phyloP scores from a whole-genome alignment of 495 filamentous ascomycete species.

The Podospora bellae-mahoneyi region DNA sequence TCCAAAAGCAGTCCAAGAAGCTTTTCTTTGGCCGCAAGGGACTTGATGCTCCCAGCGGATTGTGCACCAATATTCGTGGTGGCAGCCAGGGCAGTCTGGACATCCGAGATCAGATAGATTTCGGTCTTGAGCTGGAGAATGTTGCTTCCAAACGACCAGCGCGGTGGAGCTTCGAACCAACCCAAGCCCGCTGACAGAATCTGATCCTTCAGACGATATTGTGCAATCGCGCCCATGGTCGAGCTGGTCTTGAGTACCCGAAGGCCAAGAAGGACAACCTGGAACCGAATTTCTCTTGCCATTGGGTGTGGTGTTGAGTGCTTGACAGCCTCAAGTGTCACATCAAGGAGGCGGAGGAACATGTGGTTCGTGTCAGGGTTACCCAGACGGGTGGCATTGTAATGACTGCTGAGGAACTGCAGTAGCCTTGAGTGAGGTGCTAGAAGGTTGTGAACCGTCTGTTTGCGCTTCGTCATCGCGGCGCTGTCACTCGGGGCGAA shows the following conservation, averaged over 20 bases:
- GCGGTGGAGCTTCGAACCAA: constrained; percentile 81
- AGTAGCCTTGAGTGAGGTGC: constrained; percentile 81
- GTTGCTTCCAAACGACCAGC: constrained; percentile 96
- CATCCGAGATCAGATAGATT: constrained; percentile 73
- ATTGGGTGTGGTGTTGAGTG: constrained; percentile 74
- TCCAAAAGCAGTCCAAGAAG: constrained; percentile 74
- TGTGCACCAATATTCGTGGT: constrained; percentile 56
- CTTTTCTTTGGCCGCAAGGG: constrained; percentile 72
- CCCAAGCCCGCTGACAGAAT: constrained; percentile 77
- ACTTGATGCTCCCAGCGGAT: constrained; percentile 53
- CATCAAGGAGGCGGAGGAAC: constrained; percentile 72
- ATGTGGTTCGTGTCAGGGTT: constrained; percentile 74
- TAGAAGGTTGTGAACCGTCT: constrained; percentile 71
- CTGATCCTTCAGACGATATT: constrained; percentile 80
- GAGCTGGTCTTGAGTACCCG: constrained; percentile 68
- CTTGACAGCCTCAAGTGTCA: constrained; percentile 69
- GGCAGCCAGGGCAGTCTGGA: constrained; percentile 58
- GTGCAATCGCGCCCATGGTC: constrained; percentile 53
- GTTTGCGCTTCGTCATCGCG: constrained; percentile 67
- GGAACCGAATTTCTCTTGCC: constrained; percentile 85
- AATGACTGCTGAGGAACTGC: constrained; percentile 90
- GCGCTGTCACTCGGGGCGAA: constrained; percentile 86
- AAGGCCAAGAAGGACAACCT: constrained; percentile 77
- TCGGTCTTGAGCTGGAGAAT: constrained; percentile 90
- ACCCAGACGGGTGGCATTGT: constrained; percentile 79